phyloP scores from a whole-genome alignment of 345 rosid species.

The Eucalyptus marginata region DNA sequence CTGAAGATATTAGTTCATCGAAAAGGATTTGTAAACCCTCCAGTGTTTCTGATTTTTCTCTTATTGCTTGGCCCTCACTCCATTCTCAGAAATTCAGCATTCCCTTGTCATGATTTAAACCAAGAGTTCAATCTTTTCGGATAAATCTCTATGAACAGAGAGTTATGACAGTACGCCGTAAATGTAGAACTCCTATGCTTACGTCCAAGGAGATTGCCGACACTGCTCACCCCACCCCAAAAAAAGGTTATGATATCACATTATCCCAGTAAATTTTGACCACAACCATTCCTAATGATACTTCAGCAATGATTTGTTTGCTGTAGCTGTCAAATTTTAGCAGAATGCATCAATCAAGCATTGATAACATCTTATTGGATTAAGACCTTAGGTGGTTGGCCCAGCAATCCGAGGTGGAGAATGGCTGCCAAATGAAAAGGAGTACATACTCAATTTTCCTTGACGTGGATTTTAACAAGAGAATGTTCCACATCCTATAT shows the following conservation, averaged over 20 bases:
- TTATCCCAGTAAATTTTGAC: not conserved
- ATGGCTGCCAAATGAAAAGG: not conserved
- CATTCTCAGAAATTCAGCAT: not conserved
- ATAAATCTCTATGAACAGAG: not conserved
- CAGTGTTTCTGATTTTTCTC: not conserved
- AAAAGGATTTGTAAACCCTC: not conserved
- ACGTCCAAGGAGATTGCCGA: not conserved
- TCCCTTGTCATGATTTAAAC: not conserved
- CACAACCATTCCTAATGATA: not conserved
- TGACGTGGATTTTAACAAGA: not conserved
- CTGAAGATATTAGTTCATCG: not conserved
- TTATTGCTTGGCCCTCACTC: not conserved
- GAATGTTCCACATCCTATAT: not conserved
- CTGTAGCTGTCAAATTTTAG: not conserved
- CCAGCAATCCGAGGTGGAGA: not conserved
- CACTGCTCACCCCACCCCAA: not conserved
- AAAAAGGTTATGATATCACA: not conserved
- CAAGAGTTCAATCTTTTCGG: not conserved
- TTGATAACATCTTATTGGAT: not conserved
- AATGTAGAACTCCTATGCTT: not conserved
- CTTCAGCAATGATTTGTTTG: not conserved
- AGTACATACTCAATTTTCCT: not conserved
- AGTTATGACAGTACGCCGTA: not conserved
- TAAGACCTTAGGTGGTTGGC: not conserved
- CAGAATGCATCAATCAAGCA: not conserved